Conservation (phyloP, 768 basidiomycete species). For the Leccinum boreale region DNA sequence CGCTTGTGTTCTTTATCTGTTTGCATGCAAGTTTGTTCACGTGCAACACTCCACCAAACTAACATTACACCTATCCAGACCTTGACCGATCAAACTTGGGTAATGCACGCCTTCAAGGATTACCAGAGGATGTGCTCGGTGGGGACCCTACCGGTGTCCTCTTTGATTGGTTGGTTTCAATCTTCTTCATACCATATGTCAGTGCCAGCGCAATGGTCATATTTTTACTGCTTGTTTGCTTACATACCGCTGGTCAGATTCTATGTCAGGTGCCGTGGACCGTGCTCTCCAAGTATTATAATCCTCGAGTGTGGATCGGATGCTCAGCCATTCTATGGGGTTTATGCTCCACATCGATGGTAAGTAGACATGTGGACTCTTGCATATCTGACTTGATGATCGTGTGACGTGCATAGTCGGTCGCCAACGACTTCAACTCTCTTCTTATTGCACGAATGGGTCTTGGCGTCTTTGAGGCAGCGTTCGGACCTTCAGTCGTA, state of each 20-base stretch:
- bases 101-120: constrained; percentile 72
- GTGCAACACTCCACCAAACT: not conserved
- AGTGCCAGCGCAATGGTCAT: constrained; percentile 14
- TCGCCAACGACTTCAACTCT: constrained; percentile 23
- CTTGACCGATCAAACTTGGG: constrained; percentile 78
- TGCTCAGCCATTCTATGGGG: constrained; percentile 71
- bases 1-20: constrained; percentile 69
- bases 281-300: constrained; percentile 62
- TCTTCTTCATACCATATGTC: constrained; percentile 80
- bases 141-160: constrained; percentile 65
- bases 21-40: constrained; percentile 55
- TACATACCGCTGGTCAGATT: constrained; percentile 43
- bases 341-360: constrained; percentile 68
- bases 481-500: constrained; percentile 31
- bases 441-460: constrained; percentile 30
- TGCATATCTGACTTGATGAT: not conserved
- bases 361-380: constrained; percentile 17
- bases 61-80: constrained; percentile 25
- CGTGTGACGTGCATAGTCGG: constrained; percentile 16
- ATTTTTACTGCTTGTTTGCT: not conserved
- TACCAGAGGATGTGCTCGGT: constrained; percentile 59
- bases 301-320: constrained; percentile 73
- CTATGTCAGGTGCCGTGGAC: constrained; percentile 68
- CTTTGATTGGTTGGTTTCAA: constrained; percentile 78
- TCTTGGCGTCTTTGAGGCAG: constrained; percentile 35